These are phyloP conservation scores for Euphorbia celastroides DNA, from an alignment of 441 rosid genomes.

Conservation along the genomic window DNA sequence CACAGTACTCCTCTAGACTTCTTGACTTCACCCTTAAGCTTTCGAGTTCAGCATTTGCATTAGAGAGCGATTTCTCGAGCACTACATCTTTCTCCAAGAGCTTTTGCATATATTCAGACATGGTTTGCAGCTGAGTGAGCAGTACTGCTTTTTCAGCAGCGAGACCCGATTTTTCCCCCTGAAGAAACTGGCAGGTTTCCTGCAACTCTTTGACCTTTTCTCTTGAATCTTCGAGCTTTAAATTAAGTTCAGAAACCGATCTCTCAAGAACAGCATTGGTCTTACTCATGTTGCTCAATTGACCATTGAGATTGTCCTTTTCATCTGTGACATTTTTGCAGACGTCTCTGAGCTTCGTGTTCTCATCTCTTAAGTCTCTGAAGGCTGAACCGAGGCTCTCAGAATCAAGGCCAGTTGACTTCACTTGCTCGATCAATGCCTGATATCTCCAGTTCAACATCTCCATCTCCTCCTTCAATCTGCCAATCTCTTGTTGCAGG, in stretches of 20 bases:
- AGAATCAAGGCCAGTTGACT: slow-evolving; percentile 55
- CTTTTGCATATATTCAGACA: slow-evolving; percentile 54
- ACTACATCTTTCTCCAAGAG: slow-evolving; percentile 48
- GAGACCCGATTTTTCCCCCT: slow-evolving; percentile 63
- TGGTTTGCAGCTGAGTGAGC: slow-evolving; percentile 78
- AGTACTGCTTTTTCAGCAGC: slow-evolving; percentile 55
- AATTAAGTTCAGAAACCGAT: slow-evolving; percentile 62
- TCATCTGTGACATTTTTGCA: slow-evolving; percentile 46
- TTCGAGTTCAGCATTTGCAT: slow-evolving; percentile 73
- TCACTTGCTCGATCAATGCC: slow-evolving; percentile 60
- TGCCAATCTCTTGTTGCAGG: slow-evolving; percentile 80
- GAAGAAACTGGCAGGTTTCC: slow-evolving; percentile 55
- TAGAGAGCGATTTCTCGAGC: slow-evolving; percentile 51
- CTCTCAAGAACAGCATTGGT: slow-evolving; percentile 65
- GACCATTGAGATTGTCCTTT: slow-evolving; percentile 31
- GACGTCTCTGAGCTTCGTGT: slow-evolving; percentile 45
- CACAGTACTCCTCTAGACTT: slow-evolving; percentile 64
- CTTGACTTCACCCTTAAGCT: slow-evolving; percentile 48
- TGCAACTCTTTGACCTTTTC: slow-evolving; percentile 58
- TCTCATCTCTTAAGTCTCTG: slow-evolving; percentile 63
- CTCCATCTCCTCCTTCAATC: slow-evolving; percentile 82
- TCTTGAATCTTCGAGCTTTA: slow-evolving; percentile 61
- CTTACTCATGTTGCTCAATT: slow-evolving; percentile 20
- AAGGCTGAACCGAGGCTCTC: slow-evolving; percentile 54
- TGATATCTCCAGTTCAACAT: slow-evolving; percentile 58